A percentile compares a stretch with the other conserved stretches of the same genome.
Evolutionary conservation across 2,329 filamentous ascomycete species (phyloP).

Genomic region (Phyllosticta ampelicida): DNA sequence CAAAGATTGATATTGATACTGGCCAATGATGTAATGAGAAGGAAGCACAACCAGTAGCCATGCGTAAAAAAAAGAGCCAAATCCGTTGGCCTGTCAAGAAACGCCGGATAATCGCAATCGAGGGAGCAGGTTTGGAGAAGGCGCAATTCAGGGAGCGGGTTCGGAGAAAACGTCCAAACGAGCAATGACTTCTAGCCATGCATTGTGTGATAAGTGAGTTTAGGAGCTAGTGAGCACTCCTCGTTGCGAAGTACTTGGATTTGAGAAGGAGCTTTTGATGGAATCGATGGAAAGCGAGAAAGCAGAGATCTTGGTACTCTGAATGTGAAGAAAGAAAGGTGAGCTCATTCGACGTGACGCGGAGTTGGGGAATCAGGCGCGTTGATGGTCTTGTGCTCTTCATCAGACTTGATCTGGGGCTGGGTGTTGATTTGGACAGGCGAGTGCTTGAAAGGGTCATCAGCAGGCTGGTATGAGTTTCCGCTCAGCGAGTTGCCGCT

Average conservation of each 20-base stretch:
- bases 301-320: background rate
- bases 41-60: background rate
- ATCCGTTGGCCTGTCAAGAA: background rate
- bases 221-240: background rate
- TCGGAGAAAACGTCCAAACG: background rate
- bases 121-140: background rate
- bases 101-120: background rate
- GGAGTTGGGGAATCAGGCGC: background rate
- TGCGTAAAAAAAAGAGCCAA: background rate
- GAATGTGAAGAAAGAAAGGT: background rate
- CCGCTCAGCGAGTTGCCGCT: too few species aligned
- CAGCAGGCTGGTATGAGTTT: background rate
- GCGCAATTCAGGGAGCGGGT: background rate
- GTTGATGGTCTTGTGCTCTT: background rate
- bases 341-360: background rate
- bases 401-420: background rate
- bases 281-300: background rate
- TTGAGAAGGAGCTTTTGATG: background rate
- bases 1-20: background rate
- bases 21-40: background rate
- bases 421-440: background rate
- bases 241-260: background rate
- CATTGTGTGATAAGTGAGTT: background rate
- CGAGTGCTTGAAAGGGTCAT: background rate
- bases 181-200: background rate